Base-by-base conservation (phyloP, 768 basidiomycete genomes). In the Leccinellum luteum region DNA sequence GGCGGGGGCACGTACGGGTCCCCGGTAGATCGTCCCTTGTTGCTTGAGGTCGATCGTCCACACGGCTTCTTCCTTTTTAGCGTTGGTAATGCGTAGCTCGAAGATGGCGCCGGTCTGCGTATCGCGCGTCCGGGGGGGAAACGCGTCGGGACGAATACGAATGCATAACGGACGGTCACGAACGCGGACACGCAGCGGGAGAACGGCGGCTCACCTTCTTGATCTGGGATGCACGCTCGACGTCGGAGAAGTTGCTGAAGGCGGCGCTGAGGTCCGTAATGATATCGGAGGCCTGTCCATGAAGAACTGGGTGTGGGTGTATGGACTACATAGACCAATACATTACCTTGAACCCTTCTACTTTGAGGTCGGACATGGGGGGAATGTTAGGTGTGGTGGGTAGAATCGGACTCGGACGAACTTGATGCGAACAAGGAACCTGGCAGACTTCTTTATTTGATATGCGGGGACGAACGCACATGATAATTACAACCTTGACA, bases 1-100 rank as follows among this genome's bases (percentile, higher is more conserved):
- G 56, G 85, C 79, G 23, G 70, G 69, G 4, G 70, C 63, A 34
- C 63, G 64, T 7, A 65, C 66, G 12, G 75, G 73, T 41, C 93
- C 93, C 73, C 88, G 86, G 80, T 85, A 86, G 27, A 94, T 81
- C 21, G 79, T 75, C 12, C 90, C 92, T 14, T 81, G 79, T 76
- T 88, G 88, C 83, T 98, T 97, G 69, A 96, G 67, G 79, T 98
- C 95, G 64, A 98, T 92, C 7, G 93, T 94, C 93, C 93, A 97
- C 47, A 80, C 80, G 19, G 77, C 89, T 60, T 85, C 85, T 72
- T 89, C 78, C 57, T 87, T 88, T 15, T 81, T 77, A 28, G 73
- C 79, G 68, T 94, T 92, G 71, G 85, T 84, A 63, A 96, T 81
- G 52, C 85, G 83, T 43, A 97, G 77, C 72, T 94, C 88, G 70